phyloP scores from a whole-genome alignment of 2,329 filamentous ascomycete genomes.

The Penicillium corylophilum region DNA sequence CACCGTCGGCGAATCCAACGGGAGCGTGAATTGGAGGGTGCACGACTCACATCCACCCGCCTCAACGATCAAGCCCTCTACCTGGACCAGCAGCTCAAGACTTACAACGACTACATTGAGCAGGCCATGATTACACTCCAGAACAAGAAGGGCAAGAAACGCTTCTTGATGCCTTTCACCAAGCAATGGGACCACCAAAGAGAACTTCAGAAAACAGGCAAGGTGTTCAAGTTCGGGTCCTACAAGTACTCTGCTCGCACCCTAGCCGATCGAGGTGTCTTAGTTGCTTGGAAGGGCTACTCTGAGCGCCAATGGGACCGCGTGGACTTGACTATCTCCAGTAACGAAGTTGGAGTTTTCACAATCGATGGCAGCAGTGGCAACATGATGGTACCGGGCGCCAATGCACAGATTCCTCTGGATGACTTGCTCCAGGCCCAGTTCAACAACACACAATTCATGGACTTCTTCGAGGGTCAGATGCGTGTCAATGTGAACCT shows the following conservation, averaged over 20 bases:
- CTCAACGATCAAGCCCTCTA: slow-evolving; percentile 71
- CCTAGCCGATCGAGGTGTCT: slow-evolving; percentile 87
- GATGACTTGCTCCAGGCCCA: slow-evolving; percentile 95
- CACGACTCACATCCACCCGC: slow-evolving; percentile 48
- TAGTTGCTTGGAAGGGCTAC: slow-evolving; percentile 88
- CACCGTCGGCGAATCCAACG: slow-evolving; percentile 88
- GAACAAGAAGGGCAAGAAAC: slow-evolving; percentile 93
- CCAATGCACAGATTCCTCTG: slow-evolving; percentile 81
- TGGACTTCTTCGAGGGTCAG: slow-evolving; percentile 86
- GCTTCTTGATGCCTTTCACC: slow-evolving; percentile 92
- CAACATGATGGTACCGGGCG: slow-evolving; percentile 93
- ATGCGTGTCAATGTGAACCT: slow-evolving; percentile 94
- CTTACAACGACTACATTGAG: slow-evolving; percentile 98
- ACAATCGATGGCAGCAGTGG: slow-evolving; percentile 86
- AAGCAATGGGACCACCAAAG: slow-evolving; percentile 99
- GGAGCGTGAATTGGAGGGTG: slow-evolving; percentile 77
- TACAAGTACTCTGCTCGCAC: slow-evolving; percentile 94
- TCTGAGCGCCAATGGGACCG: slow-evolving; percentile 81
- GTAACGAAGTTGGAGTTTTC: slow-evolving; percentile 92
- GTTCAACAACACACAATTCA: slow-evolving; percentile 94
- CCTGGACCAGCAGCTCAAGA: slow-evolving; percentile 92
- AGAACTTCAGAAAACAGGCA: slow-evolving; percentile 86
- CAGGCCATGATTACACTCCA: slow-evolving; percentile 96
- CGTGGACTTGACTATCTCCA: slow-evolving; percentile 90
- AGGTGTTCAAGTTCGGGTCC: slow-evolving; percentile 94